A percentile compares a stretch with the other conserved stretches of the same genome.
Evolutionary conservation across 495 filamentous ascomycete genomes (phyloP).

Genomic region (Penicillium simplicissimum): DNA sequence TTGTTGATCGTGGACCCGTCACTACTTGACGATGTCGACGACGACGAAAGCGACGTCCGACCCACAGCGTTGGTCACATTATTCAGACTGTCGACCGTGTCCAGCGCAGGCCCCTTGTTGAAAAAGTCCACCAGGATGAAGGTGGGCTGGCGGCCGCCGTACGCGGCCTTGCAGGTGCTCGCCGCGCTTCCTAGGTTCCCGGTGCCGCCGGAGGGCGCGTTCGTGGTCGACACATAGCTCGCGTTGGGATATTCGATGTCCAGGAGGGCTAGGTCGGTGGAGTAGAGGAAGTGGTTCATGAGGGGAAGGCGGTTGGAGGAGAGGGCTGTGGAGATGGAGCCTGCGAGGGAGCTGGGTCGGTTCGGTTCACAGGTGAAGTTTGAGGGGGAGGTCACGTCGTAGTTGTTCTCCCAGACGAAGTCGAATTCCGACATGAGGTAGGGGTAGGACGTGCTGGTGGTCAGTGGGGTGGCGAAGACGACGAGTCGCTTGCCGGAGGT

Average conservation of each 20-base stretch:
- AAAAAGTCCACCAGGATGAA: constrained; percentile 79
- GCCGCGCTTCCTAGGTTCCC: constrained; percentile 64
- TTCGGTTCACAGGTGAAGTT: constrained; percentile 70
- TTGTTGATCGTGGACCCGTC: constrained; percentile 36
- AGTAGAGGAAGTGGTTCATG: constrained; percentile 74
- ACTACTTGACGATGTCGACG: constrained; percentile 32
- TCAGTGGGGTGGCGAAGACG: constrained; percentile 61
- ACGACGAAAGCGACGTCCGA: constrained; percentile 35
- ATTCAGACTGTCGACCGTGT: constrained; percentile 64
- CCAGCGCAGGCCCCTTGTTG: constrained; percentile 61
- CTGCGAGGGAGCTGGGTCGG: constrained; percentile 52
- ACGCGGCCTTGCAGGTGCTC: constrained; percentile 54
- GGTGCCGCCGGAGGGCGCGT: constrained; percentile 49
- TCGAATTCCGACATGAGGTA: constrained; percentile 75
- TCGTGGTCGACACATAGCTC: constrained; percentile 59
- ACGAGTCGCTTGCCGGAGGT: constrained; percentile 61
- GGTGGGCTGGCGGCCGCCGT: constrained; percentile 54
- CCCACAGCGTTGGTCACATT: constrained; percentile 53
- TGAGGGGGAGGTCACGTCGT: constrained; percentile 60
- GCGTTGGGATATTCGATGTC: constrained; percentile 62
- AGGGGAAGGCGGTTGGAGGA: constrained; percentile 55
- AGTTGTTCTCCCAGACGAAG: constrained; percentile 77
- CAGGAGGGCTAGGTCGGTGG: constrained; percentile 36
- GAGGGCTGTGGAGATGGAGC: constrained; percentile 44
- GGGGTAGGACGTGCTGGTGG: constrained; percentile 46